Base-by-base conservation (phyloP, 2,329 filamentous ascomycete genomes). In the Bipolaris victoriae region DNA sequence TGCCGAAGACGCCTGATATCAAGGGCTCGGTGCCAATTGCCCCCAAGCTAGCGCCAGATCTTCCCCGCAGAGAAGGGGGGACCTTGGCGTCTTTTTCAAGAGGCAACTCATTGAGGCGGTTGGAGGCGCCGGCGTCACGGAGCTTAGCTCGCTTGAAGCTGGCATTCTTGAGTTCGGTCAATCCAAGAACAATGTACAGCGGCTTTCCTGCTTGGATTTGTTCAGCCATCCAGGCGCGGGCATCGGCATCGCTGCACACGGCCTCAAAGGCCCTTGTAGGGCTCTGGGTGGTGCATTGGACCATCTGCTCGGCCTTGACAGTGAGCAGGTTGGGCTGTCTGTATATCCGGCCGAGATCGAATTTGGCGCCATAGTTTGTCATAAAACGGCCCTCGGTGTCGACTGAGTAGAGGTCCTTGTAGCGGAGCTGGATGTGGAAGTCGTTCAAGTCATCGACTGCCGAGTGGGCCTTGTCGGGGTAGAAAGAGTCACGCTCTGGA, bases 91-190 rank as follows among this genome's bases (percentile, higher is more conserved):
- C 70, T 44, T 66, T 65, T 40, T 74, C 71, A 52, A 76, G 65
- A 44, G 72, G 69, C 11, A 58, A 47, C 54, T 76, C 74, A 49
- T 66, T 69, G 49, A 76, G 65, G 20, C 69, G 67, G 24, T 69
- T 73, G 11, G 73, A 76, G 2, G 70, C 73, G 20, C 74, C 74
- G 3, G 71, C 67, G 51, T 76, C 74, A 16, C 69, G 70, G 2
- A 76, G 67, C 46, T 69, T 75, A 18, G 72, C 74, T 20, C 74
- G 68, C 64, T 71, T 74, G 66, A 76, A 76, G 3, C 64, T 61
- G 7, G 73, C 74, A 40, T 75, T 75, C 64, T 76, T 75, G 33
- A 76, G 67, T 65, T 76, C 74, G 7, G 74, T 76, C n/a, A 74
- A 51, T 13, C 74, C 74, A 5, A 76, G 63, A 13, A 76, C 65